Evolutionary conservation across 1,284 basidiomycete genomes (phyloP), one percentile per base, ranked within the genome.

Genomic region (Sutorius eximius): DNA sequence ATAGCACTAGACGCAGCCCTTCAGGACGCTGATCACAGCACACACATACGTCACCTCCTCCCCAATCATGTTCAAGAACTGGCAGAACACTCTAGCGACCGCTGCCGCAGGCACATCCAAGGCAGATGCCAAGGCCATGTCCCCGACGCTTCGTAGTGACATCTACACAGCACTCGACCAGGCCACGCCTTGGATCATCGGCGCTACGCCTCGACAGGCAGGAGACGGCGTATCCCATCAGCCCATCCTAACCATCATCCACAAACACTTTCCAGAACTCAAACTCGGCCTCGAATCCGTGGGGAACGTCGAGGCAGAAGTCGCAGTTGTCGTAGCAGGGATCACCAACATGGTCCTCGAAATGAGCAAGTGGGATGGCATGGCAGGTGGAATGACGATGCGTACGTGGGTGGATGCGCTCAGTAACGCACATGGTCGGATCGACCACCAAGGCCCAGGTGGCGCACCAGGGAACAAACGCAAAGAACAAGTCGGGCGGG

Each of bases 351-450:
- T 79, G 77, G 67, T 78, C 24, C 61, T 81, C 54, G 77, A 80
- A 64, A 73, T 79, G 67, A 79, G 77, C 61, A 75, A 73, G 64
- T 80, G 77, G 78, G 79, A 80, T 55, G 74, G 76, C 7, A 78
- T 80, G 75, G 74, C 77, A 3, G 77, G 77, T 10, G 76, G 72
- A 20, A 79, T 81, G 77, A 74, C 80, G 41, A 77, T 80, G 73
- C 73, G 77, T 34, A 80, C 77, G n/a, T 81, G 79, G 80, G 73
- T 74, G 3, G 77, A 81, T 46, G 59, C 67, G 1, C 68, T 81
- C 18, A 66, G 73, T 9, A 73, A 74, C 33, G 75, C 70, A 3
- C 71, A 78, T 52, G 63, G 58, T 20, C 66, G 65, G 53, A 69
- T 66, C 42, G 24, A 68, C 60, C 49, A 45, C 52, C 60, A 59